These are phyloP conservation scores for Leccinum fallax DNA, from an alignment of 1,284 basidiomycete genomes.

Conservation along the genomic window DNA sequence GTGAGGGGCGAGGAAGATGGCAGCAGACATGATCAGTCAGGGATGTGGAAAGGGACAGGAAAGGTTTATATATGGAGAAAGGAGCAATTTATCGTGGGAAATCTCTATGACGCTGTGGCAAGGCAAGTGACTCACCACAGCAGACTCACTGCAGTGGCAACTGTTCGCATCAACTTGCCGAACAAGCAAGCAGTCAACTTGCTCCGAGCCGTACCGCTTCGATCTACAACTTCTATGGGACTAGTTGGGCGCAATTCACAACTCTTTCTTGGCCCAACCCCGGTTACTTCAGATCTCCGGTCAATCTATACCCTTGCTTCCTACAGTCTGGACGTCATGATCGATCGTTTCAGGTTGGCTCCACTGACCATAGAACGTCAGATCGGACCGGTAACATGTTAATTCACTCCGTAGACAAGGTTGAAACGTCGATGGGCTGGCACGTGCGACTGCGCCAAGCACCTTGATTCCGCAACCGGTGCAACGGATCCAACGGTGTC, in stretches of 20 bases:
- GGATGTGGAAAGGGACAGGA: not conserved
- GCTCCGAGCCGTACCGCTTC: no score
- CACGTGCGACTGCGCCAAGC: not conserved
- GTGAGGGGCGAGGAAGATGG: slow-evolving; percentile 11
- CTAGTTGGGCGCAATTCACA: not conserved
- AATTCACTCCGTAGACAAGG: not conserved
- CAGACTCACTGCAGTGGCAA: no score
- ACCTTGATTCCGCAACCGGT: not conserved
- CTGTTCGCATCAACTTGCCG: no score
- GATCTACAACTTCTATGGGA: no score
- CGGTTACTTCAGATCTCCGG: not conserved
- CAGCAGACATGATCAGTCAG: not conserved
- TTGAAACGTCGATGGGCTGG: slow-evolving; percentile 8
- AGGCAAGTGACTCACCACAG: no score
- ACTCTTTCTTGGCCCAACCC: not conserved
- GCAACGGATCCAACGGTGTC: not conserved
- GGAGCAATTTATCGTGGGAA: slow-evolving; percentile 28
- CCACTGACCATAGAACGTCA: not conserved
- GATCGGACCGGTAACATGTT: not conserved
- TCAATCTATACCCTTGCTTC: not conserved
- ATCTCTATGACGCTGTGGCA: no score
- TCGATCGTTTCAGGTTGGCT: slow-evolving; percentile 1
- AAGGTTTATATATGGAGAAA: slow-evolving; percentile 11
- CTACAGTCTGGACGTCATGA: not conserved
- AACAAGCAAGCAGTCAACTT: no score